Evolutionary conservation across 2,329 filamentous ascomycete genomes (phyloP), one percentile per base, ranked within the genome.

Genomic region (Juglanconis sp.): DNA sequence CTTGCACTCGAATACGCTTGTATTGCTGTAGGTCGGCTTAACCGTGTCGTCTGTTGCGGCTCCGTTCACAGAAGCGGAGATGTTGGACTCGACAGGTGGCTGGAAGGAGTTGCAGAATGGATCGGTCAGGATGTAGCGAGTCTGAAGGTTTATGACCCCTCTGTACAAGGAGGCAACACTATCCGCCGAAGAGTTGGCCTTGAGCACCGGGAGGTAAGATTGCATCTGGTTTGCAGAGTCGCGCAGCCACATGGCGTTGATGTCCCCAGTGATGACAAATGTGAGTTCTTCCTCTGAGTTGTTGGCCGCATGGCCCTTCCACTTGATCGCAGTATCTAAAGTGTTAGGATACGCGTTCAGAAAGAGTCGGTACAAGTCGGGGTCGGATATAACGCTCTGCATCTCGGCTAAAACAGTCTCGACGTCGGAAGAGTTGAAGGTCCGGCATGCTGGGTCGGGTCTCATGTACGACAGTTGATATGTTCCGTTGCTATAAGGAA

Each of bases 81-180:
- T 78, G 24, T 84, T 83, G 58, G 90, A 91, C 56, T 92, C 91
- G 2, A 84, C 79, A 0, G 94, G 94, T 0, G 94, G 91, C 71
- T 96, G 93, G 75, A 97, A 98, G 42, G 93, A 91, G 74, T 97
- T 96, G 81, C 94, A 98, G 76, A 93, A 94, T 1, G 94, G 93
- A 7, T 82, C 81, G 10, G 81, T 80, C 56, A 85, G 78, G 53
- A 92, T 76, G 72, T 91, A 92, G 59, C 89, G 82, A 6, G 87
- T 82, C 69, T 92, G 90, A 1, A 92, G 81, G 71, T 92, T 92
- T 72, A 92, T 90, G 35, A 87, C 86, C 34, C 90, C 90, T 32
- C 89, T 83, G 73, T 86, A 92, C 5, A 92, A 77, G 55, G 84
- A 84, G 34, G 88, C 88, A 44, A 92, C 77, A 4, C 83, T 85